Conservation (phyloP, 179 eudicot species). For the Nepenthes alata region DNA sequence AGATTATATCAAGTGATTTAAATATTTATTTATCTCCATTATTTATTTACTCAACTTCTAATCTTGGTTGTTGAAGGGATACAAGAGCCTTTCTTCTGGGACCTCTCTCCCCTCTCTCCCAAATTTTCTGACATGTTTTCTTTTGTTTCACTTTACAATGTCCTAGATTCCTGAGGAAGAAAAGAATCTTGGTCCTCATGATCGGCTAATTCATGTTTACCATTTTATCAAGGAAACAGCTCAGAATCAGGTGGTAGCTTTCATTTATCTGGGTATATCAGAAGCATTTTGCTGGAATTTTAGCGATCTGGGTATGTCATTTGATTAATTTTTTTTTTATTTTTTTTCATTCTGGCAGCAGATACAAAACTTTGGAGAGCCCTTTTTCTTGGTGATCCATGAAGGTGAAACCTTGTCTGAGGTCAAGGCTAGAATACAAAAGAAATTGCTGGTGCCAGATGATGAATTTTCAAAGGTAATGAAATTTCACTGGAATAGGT, state of each 20-base stretch:
- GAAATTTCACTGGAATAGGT: too few relatives aligned
- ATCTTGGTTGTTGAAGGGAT: too few relatives aligned
- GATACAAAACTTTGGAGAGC: conserved; percentile 50
- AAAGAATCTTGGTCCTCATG: conserved; percentile 44
- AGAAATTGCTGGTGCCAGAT: conserved; percentile 46
- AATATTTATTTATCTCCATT: too few relatives aligned
- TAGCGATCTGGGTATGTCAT: background rate
- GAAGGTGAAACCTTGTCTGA: conserved; percentile 55
- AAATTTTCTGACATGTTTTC: background rate
- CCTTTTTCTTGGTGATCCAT: conserved; percentile 47
- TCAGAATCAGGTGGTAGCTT: conserved; percentile 42
- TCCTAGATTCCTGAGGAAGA: conserved; percentile 55
- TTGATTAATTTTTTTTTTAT: background rate
- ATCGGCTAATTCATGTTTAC: conserved; percentile 46
- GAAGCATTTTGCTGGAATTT: background rate
- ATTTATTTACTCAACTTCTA: too few relatives aligned
- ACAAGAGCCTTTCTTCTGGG: background rate
- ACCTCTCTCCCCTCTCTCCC: background rate
- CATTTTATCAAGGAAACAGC: conserved; percentile 44
- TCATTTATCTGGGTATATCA: background rate
- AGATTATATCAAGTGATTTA: too few relatives aligned
- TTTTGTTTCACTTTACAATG: background rate
- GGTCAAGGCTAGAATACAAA: conserved; percentile 40
- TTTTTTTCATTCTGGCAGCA: conserved; percentile 16
- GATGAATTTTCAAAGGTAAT: conserved; percentile 53